These are phyloP conservation scores for Vigna hirtella DNA, from an alignment of 306 rosid genomes.

Conservation along the genomic window DNA sequence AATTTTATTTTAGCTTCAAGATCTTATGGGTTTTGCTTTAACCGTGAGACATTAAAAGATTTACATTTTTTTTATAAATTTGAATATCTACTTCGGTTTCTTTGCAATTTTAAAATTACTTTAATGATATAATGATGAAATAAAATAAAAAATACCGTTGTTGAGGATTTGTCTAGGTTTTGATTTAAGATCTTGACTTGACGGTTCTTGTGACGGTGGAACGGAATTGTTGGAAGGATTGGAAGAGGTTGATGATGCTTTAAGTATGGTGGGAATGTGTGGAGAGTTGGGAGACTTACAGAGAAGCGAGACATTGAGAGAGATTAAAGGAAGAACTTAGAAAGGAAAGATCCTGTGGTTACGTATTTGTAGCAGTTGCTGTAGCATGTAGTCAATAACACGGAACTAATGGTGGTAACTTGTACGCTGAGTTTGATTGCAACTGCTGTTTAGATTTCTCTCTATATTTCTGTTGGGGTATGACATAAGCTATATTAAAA, in stretches of 20 bases:
- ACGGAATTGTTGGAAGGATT: conserved; percentile 22
- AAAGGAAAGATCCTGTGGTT: background rate
- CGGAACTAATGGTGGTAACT: conserved; percentile 9
- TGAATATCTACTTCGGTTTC: too few species aligned
- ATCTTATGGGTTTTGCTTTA: too few species aligned
- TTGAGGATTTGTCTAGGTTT: conserved; percentile 52
- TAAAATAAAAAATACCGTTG: conserved; percentile 44
- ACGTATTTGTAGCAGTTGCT: background rate
- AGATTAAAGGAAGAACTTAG: background rate
- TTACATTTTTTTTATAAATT: too few species aligned
- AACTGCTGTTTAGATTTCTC: background rate
- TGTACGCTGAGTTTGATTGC: conserved; percentile 32
- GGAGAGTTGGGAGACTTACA: conserved; percentile 39
- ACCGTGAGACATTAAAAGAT: too few species aligned
- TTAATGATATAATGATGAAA: too few species aligned
- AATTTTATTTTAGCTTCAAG: too few species aligned
- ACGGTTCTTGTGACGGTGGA: conserved; percentile 39
- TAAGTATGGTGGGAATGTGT: conserved; percentile 54
- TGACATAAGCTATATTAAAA: too few species aligned
- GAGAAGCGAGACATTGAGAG: conserved; percentile 60
- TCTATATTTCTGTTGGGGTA: too few species aligned
- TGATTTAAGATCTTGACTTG: conserved; percentile 53
- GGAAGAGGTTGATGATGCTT: conserved; percentile 46
- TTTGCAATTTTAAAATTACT: too few species aligned
- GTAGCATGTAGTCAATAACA: background rate